Evolutionary conservation across 164 flowering plant species (phyloP), one percentile per base, ranked within the genome.

Genomic region (Euptelea pleiosperma): DNA sequence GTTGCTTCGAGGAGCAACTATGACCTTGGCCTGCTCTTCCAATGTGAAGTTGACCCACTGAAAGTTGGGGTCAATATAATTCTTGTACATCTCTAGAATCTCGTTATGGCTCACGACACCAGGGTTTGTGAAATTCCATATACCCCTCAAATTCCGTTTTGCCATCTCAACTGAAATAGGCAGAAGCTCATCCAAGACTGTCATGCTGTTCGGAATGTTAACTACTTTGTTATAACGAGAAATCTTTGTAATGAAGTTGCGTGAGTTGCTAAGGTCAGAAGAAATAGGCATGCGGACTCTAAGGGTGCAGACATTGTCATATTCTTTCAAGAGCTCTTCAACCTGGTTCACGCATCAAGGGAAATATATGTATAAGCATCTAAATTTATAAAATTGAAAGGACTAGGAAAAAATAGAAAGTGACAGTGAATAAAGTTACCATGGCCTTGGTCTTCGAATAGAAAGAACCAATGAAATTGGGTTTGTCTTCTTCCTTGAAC

Each of bases 371-470:
- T 42, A 7, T 21, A 37, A 5, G 26, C 29, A 50, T 39, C 10
- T 7, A 45, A 28, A 15, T 28, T 8, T 41, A 44, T 6, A 41
- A 42, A 51, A 11, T 48, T n/a, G n/a, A n/a, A n/a, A n/a, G n/a
- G n/a, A n/a, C n/a, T n/a, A n/a, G n/a, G n/a, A n/a, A n/a, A n/a
- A n/a, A n/a, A n/a, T n/a, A n/a, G n/a, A n/a, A n/a, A n/a, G n/a
- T n/a, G n/a, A n/a, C 15, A 15, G 40, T 10, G 35, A 51, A 33
- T 31, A 8, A 58, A 41, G 29, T 34, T 33, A 55, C 70, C 71
- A 67, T 62, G 24, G 71, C 67, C 41, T 67, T 67, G 37, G 71
- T 67, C 61, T 67, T 62, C 16, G 71, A 67, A 43, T 67, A 67
- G 58, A 67, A 67, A 16, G 67, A 67, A 36, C 62, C 61, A 31